Evolutionary conservation across 164 flowering plant genomes (phyloP), one percentile per base, ranked within the genome.

Genomic region (Vitis rotundifolia): DNA sequence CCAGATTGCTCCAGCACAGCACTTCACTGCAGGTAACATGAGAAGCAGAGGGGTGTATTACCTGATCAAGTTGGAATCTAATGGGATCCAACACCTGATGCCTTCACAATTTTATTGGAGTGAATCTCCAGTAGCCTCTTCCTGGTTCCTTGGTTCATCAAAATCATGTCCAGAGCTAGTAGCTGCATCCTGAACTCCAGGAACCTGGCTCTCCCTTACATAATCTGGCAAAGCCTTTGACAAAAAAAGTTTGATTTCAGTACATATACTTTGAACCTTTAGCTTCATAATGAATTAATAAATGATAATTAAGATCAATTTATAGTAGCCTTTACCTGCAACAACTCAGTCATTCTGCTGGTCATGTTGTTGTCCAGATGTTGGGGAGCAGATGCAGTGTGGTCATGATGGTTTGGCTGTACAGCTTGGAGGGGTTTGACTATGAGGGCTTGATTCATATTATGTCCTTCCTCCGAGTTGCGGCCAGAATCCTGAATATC

Each of bases 301-400:
- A 50, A 49, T 37, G 16, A 10, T 28, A 54, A 49, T 9, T 54
- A 16, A 14, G 49, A 44, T 19, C 37, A 15, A 59, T 26, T 65
- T 50, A 13, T 13, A 47, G 31, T 9, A 51, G 49, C 11, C 51
- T 68, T 63, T 77, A 85, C 92, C 86, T 81, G 83, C 70, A 87
- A 78, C 11, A 85, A 82, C 73, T 83, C 83, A 37, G 78, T 81
- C 84, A 82, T 81, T 69, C 78, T 82, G 48, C 81, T 84, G 13
- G 78, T 69, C 63, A 68, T 74, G 31, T 69, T 70, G 1, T 56
- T 72, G 58, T 72, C 82, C 22, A 63, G 12, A 31, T 69, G 77
- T 37, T 66, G 67, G 10, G 64, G 55, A 48, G 50, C 49, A 52
- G 58, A n/a, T 5, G 55, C 64, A 58, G 69, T 56, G 8, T 70